Conservation (phyloP, 768 basidiomycete genomes). For the Boletus vinaceobasis region DNA sequence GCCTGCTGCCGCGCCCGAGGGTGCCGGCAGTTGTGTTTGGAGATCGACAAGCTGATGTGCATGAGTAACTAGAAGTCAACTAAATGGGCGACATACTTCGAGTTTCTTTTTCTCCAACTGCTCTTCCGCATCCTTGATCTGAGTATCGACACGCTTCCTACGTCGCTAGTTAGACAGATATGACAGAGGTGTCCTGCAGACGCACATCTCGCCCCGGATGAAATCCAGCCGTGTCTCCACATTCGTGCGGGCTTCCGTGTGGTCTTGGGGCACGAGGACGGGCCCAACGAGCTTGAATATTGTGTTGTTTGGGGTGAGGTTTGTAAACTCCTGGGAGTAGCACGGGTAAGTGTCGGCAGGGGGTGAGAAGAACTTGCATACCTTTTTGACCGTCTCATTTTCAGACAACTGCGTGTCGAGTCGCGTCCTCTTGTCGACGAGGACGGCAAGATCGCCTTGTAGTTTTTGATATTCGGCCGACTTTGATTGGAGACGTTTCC, state of each 20-base stretch:
- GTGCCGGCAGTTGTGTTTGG: constrained; percentile 52
- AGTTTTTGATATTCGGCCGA: constrained; percentile 79
- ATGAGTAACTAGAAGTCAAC: constrained; percentile 10
- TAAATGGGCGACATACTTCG: constrained; percentile 50
- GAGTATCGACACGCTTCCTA: constrained; percentile 76
- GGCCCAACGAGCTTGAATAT: constrained; percentile 93
- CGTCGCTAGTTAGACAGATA: constrained; percentile 6
- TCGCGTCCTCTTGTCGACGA: constrained; percentile 77
- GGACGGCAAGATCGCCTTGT: constrained; percentile 66
- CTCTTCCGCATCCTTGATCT: constrained; percentile 73
- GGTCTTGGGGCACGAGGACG: constrained; percentile 86
- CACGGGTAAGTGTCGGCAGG: background rate
- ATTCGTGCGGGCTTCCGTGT: constrained; percentile 78
- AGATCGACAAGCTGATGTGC: constrained; percentile 57
- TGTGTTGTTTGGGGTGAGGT: constrained; percentile 67
- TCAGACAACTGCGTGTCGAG: constrained; percentile 90
- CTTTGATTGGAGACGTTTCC: constrained; percentile 59
- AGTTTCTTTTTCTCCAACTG: constrained; percentile 78
- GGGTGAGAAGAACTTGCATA: constrained; percentile 24
- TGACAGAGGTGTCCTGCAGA: background rate
- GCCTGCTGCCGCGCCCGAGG: constrained; percentile 22
- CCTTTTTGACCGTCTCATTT: constrained; percentile 91
- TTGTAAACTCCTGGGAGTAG: constrained; percentile 69
- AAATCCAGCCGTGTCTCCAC: constrained; percentile 89
- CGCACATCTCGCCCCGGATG: constrained; percentile 85